Evolutionary conservation across 768 basidiomycete species (phyloP).

Genomic region (Coprinopsis strossmayeri): DNA sequence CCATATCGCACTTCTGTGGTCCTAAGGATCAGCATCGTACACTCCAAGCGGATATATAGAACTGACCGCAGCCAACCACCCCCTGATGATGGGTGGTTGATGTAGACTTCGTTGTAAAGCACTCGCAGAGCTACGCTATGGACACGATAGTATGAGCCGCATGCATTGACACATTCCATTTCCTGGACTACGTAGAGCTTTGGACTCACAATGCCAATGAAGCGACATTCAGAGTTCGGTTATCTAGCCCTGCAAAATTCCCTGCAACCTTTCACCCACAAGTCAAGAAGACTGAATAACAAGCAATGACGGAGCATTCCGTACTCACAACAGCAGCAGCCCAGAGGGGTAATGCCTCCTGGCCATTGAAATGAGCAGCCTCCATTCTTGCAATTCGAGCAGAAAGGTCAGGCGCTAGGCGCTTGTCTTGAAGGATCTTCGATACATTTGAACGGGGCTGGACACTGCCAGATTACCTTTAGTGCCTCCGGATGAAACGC

Average conservation of each 20-base stretch:
- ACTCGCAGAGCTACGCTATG: conserved; percentile 5
- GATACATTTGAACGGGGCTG: conserved; percentile 18
- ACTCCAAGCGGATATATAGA: not conserved
- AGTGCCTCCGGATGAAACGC: not conserved
- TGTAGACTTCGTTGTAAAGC: conserved; percentile 6
- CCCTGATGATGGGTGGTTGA: conserved; percentile 3
- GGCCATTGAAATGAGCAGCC: conserved; percentile 23
- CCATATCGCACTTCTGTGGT: not conserved
- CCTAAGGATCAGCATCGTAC: not conserved
- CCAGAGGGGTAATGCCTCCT: conserved; percentile 22
- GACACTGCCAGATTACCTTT: conserved; percentile 10
- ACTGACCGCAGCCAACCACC: conserved; percentile 1
- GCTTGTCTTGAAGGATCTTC: conserved; percentile 15
- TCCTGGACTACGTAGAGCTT: no score
- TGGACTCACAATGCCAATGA: conserved; percentile 16
- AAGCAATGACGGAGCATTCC: no score
- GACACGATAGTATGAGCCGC: no score
- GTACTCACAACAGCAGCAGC: conserved; percentile 15
- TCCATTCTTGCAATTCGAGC: conserved; percentile 8
- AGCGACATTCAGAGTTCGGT: conserved; percentile 16
- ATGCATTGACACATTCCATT: no score
- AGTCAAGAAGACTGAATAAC: no score
- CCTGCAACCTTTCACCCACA: no score
- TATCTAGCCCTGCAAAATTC: conserved; percentile 18
- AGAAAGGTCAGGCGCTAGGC: conserved; percentile 9